These are phyloP conservation scores for Teunomyces tritomae DNA, from an alignment of 805 yeast genomes.

Conservation along the genomic window DNA sequence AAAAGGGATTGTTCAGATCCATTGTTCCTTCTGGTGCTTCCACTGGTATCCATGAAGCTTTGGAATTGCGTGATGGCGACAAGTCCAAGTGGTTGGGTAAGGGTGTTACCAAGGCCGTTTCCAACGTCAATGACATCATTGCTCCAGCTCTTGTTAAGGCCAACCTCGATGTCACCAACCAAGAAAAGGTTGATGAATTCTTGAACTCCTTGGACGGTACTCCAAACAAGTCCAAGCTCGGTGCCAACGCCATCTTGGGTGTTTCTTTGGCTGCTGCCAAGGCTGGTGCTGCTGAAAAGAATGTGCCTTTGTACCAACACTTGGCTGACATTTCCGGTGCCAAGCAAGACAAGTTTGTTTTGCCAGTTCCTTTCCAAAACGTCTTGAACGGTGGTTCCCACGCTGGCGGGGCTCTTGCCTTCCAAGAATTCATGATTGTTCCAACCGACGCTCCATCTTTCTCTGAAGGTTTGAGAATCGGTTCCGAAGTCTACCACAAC, in stretches of 20 bases:
- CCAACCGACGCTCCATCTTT: slow-evolving; percentile 89
- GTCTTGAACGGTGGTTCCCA: slow-evolving; percentile 99
- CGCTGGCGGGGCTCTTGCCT: slow-evolving; percentile 98
- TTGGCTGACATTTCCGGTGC: slow-evolving; percentile 74
- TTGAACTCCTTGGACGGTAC: slow-evolving; percentile 90
- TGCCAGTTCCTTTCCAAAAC: slow-evolving; percentile 99
- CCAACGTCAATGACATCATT: slow-evolving; percentile 90
- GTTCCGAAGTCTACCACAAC: slow-evolving; percentile 97
- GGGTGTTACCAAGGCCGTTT: slow-evolving; percentile 97
- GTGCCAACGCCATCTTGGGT: slow-evolving; percentile 98
- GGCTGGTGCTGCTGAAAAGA: slow-evolving; percentile 97
- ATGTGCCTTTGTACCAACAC: slow-evolving; percentile 90
- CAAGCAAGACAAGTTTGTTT: slow-evolving; percentile 78
- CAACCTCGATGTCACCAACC: slow-evolving; percentile 80
- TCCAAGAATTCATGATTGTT: slow-evolving; percentile 99
- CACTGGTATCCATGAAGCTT: slow-evolving; percentile 98
- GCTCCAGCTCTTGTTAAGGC: slow-evolving; percentile 91
- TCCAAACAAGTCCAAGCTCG: slow-evolving; percentile 93
- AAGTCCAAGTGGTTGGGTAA: slow-evolving; percentile 97
- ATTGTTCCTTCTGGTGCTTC: slow-evolving; percentile 99
- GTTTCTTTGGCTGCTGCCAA: slow-evolving; percentile 95
- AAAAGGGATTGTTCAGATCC: slow-evolving; percentile 90
- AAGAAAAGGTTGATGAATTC: slow-evolving; percentile 83
- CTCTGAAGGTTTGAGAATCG: slow-evolving; percentile 95
- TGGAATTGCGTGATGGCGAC: slow-evolving; percentile 98